Base-by-base conservation (phyloP, 2,329 filamentous ascomycete genomes). In the Ophiostoma piceae region DNA sequence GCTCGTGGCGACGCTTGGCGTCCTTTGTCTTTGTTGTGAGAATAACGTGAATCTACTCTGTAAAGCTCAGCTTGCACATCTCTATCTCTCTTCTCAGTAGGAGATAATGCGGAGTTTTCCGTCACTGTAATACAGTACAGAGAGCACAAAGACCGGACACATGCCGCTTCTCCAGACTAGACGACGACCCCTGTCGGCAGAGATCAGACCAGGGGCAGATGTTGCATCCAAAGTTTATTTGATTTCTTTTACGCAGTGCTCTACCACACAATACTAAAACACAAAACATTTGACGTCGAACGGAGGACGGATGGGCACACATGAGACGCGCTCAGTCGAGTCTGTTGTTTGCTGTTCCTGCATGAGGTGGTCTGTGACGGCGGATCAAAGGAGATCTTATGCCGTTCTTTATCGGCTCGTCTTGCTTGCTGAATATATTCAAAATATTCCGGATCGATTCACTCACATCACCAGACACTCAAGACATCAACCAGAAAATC, bases 311-410 rank as follows among this genome's bases (percentile, higher is more conserved):
- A 74, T 74, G 74, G 71, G 35, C 66, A 64, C n/a, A 71, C 71
- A 81, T 82, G 81, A 82, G 81, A 82, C 81, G 79, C 76, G 67
- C 66, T 70, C 35, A 35, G 35, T 35, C 69, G 69, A 60, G 65
- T 32, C 37, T 57, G 51, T 11, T 57, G n/a, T 14, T 26, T 29
- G 8, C 35, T 35, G 35, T 35, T 7, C 43, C 43, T 47, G 43
- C 43, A 47, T 47, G 16, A 7, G 43, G 43, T 47, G 43, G 43
- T 47, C 43, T 47, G 43, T 47, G 43, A 47, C 43, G 19, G 19
- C 43, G 16, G 43, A 47, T 47, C 19, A 7, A 19, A 47, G 51
- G 9, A 29, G 51, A 57, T 57, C 51, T 22, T 57, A 57, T 57
- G 51, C 51, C 51, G 51, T 35, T 35, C 35, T 35, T 35, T 8